phyloP scores from a whole-genome alignment of 768 basidiomycete species.

The Omphalotus guepiniiformis region DNA sequence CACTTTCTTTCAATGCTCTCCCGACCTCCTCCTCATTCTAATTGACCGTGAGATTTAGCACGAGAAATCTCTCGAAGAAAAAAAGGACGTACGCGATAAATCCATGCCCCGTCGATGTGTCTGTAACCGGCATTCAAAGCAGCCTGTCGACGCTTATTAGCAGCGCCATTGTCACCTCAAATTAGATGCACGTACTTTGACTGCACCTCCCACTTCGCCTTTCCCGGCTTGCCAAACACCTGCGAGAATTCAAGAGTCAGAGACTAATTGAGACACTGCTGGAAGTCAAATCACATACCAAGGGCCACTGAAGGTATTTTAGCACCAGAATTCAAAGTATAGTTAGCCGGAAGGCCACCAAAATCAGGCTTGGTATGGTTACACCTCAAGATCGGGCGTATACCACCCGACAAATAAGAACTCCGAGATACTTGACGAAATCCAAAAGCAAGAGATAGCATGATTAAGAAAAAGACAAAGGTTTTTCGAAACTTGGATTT shows the following conservation, averaged over 20 bases:
- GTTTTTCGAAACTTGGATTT: neutral
- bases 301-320: slow-evolving; percentile 65
- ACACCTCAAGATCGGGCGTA: neutral
- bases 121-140: slow-evolving; percentile 62
- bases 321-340: slow-evolving; percentile 60
- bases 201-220: slow-evolving; percentile 63
- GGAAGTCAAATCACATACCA: slow-evolving; percentile 31
- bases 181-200: slow-evolving; percentile 39
- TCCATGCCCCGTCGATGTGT: slow-evolving; percentile 75
- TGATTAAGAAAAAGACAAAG: neutral
- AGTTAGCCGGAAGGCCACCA: slow-evolving; percentile 40
- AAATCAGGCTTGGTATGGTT: neutral
- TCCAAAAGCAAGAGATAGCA: slow-evolving; percentile 1
- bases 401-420: neutral
- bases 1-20: slow-evolving; percentile 52
- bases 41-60: neutral
- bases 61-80: neutral
- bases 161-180: neutral
- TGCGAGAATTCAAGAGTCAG: slow-evolving; percentile 18
- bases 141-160: slow-evolving; percentile 27
- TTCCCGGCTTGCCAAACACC: slow-evolving; percentile 59
- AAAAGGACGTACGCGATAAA: slow-evolving; percentile 45
- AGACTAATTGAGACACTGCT: neutral
- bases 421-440: neutral
- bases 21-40: slow-evolving; percentile 73